Evolutionary conservation across 139 green algal genomes (phyloP).

Genomic region (Chlorella ohadii): DNA sequence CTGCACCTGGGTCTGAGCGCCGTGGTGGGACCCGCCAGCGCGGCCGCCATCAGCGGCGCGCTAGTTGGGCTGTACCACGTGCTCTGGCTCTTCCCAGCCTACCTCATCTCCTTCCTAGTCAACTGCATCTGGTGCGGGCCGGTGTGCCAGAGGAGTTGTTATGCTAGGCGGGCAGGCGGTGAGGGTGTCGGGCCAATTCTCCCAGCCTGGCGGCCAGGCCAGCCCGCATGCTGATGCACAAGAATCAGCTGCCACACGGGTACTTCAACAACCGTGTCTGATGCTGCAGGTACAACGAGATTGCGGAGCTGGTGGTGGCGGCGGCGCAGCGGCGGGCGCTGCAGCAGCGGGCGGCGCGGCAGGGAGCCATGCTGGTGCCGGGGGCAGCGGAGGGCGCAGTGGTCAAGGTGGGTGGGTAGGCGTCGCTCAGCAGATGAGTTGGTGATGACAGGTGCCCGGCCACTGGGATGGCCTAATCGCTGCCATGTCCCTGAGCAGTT

Average conservation of each 20-base stretch:
- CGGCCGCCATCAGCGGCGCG: neutral
- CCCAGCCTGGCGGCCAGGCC: too few relatives aligned
- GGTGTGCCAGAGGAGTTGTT: neutral
- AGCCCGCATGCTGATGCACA: too few relatives aligned
- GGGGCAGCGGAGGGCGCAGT: neutral
- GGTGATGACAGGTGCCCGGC: too few relatives aligned
- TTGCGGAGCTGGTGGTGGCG: conserved; percentile 54
- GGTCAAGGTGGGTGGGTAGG: neutral
- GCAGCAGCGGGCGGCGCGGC: conserved; percentile 34
- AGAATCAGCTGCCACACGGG: too few relatives aligned
- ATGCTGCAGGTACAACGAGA: conserved; percentile 75
- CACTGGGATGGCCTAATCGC: too few relatives aligned
- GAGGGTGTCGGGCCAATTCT: too few relatives aligned
- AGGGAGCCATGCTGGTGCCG: conserved; percentile 13
- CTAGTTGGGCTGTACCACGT: conserved; percentile 51
- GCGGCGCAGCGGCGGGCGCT: conserved; percentile 27
- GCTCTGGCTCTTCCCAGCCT: conserved; percentile 82
- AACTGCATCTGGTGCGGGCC: conserved; percentile 71
- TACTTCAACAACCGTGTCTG: too few relatives aligned
- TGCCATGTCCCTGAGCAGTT: too few relatives aligned
- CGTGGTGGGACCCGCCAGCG: conserved; percentile 24
- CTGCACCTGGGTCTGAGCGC: conserved; percentile 53
- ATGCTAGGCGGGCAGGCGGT: too few relatives aligned
- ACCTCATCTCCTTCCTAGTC: conserved; percentile 72
- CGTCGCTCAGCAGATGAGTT: too few relatives aligned